Evolutionary conservation across 2,329 filamentous ascomycete species (phyloP), one percentile per base, ranked within the genome.

Genomic region (Colletotrichum sp.): DNA sequence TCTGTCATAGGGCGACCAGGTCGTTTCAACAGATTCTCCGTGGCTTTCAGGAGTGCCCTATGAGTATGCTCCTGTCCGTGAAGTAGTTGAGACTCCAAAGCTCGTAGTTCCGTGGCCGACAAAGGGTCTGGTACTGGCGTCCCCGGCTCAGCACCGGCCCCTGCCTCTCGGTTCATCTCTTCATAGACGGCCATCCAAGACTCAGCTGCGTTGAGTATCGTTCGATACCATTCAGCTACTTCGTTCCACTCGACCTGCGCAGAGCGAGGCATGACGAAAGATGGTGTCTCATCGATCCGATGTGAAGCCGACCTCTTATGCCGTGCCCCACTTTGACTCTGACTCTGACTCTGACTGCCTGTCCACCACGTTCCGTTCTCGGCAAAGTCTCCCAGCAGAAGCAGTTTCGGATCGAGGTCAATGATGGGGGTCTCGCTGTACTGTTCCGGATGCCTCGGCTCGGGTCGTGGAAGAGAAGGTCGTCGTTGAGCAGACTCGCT

Each of bases 301-400:
- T 83, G 79, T 74, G 84, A 82, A 76, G 81, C 71, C 79, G 78
- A 81, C 79, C 82, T 84, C 77, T 79, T 79, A 71, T 83, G 80
- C 77, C 80, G 64, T 69, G 80, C 68, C 48, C 65, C 36, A 30
- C 57, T 48, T 57, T 70, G 87, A 65, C 89, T 89, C 3, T 93
- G 94, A 63, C 93, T 93, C 94, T 72, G 87, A 63, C 93, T 93
- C 94, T 72, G 87, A 65, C 89, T 89, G 3, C 93, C 94, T 63
- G 93, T 93, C 94, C 94, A 96, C 95, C 94, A 96, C 9, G 90
- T 91, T 4, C 94, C 94, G 81, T 97, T 97, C 81, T 97, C 95
- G 1, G 93, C 94, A 78, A 96, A 89, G 80, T 96, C 91, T 4
- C 94, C 94, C 3, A 96, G 83, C 8, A 96, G 86, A 25, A 96